These are phyloP conservation scores for Styphnolobium japonicum DNA, from an alignment of 306 rosid species.

Conservation along the genomic window DNA sequence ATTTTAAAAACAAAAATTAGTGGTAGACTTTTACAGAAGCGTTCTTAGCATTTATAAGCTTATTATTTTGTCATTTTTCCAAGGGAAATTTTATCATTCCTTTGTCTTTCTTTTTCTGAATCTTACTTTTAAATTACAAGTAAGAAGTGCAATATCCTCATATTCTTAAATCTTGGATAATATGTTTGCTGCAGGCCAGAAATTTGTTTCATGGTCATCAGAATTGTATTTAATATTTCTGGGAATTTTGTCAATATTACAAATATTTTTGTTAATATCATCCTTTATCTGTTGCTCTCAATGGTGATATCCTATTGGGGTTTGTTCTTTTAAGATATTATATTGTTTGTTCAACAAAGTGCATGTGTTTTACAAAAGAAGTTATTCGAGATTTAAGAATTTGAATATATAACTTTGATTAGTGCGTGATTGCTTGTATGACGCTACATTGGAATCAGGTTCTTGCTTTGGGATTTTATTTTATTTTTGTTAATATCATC, in stretches of 20 bases:
- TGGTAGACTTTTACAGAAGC: background rate
- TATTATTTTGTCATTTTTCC: background rate
- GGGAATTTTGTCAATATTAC: background rate
- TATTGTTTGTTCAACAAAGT: background rate
- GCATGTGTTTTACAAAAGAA: background rate
- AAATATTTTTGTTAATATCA: background rate
- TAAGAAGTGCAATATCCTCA: background rate
- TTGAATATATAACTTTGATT: background rate
- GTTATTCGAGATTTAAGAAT: too few relatives aligned
- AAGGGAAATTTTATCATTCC: background rate
- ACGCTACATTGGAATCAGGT: constrained; percentile 16
- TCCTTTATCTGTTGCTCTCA: background rate
- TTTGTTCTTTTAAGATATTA: background rate
- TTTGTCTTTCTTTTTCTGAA: background rate
- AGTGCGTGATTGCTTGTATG: background rate
- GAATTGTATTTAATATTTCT: background rate
- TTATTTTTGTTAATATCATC: background rate
- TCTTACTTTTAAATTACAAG: background rate
- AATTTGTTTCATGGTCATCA: background rate
- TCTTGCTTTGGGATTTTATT: constrained; percentile 13
- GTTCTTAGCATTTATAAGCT: background rate
- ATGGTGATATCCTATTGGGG: background rate
- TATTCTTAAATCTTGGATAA: background rate
- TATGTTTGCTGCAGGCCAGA: background rate
- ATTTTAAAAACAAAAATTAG: background rate